phyloP scores from a whole-genome alignment of 345 rosid genomes.

The Salix suchowensis region DNA sequence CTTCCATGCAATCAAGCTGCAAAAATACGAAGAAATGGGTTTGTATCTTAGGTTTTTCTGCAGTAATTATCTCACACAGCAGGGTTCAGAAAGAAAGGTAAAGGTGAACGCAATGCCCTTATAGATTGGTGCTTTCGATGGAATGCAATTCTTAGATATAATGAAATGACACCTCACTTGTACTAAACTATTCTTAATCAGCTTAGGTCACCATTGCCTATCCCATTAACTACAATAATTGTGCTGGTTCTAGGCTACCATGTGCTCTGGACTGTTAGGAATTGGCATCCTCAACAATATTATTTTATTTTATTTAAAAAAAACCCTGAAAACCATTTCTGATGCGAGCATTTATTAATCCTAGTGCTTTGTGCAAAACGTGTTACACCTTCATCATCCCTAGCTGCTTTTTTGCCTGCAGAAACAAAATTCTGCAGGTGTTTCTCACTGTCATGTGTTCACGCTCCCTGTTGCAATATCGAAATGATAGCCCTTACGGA shows the following conservation, averaged over 20 bases:
- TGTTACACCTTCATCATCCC: neutral
- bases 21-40: neutral
- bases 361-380: neutral
- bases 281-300: neutral
- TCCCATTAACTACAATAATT: neutral
- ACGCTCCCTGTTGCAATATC: neutral
- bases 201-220: neutral
- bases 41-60: neutral
- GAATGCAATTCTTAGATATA: neutral
- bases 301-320: no score
- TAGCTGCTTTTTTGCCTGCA: neutral
- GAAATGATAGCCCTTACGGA: no score
- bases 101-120: neutral
- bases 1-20: neutral
- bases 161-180: neutral
- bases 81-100: neutral
- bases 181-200: neutral
- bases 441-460: neutral
- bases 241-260: neutral
- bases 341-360: neutral
- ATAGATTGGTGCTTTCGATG: neutral
- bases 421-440: neutral
- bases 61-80: neutral
- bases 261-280: neutral
- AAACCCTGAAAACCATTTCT: neutral